Percentiles rank a stretch among this genome's conserved stretches.
Conservation (phyloP, 2,329 filamentous ascomycete genomes). For the Metarhizium humberi region DNA sequence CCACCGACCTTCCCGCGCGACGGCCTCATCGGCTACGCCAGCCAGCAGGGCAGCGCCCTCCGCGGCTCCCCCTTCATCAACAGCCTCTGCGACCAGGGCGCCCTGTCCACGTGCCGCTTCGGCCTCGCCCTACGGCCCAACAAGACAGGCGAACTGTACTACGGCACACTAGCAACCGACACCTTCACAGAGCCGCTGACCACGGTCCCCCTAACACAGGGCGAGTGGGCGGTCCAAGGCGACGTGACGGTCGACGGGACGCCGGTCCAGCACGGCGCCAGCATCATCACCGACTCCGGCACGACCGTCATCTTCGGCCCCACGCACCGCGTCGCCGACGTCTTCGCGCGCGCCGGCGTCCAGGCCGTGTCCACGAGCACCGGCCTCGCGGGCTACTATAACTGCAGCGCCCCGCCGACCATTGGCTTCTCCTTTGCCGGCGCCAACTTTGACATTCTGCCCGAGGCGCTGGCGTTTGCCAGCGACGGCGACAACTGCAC, state of each 20-base stretch:
- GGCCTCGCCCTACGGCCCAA: constrained; percentile 11
- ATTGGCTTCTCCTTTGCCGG: constrained; percentile 10
- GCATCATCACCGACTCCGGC: constrained; percentile 11
- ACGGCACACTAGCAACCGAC: constrained; percentile 9
- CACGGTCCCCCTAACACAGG: neutral
- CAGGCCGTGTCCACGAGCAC: constrained; percentile 3
- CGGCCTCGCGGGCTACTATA: constrained; percentile 11
- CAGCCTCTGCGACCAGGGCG: constrained; percentile 9
- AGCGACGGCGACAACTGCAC: constrained; percentile 11
- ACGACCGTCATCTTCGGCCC: constrained; percentile 12
- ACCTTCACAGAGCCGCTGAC: neutral
- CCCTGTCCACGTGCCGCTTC: constrained; percentile 12
- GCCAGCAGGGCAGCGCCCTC: constrained; percentile 4
- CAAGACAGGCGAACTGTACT: constrained; percentile 11
- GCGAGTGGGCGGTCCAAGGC: neutral
- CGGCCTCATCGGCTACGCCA: constrained; percentile 12
- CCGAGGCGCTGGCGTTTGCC: constrained; percentile 9
- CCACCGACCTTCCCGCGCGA: constrained; percentile 10
- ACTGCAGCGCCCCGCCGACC: constrained; percentile 7
- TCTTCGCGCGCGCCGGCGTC: constrained; percentile 10
- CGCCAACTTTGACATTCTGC: constrained; percentile 10
- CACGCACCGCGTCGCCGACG: constrained; percentile 1
- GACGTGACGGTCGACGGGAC: neutral
- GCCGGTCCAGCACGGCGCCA: neutral
- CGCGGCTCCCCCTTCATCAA: constrained; percentile 8